A percentile compares a stretch with the other conserved stretches of the same genome.
Evolutionary conservation across 768 basidiomycete species (phyloP).

Genomic region (Gymnopilus dilepis): DNA sequence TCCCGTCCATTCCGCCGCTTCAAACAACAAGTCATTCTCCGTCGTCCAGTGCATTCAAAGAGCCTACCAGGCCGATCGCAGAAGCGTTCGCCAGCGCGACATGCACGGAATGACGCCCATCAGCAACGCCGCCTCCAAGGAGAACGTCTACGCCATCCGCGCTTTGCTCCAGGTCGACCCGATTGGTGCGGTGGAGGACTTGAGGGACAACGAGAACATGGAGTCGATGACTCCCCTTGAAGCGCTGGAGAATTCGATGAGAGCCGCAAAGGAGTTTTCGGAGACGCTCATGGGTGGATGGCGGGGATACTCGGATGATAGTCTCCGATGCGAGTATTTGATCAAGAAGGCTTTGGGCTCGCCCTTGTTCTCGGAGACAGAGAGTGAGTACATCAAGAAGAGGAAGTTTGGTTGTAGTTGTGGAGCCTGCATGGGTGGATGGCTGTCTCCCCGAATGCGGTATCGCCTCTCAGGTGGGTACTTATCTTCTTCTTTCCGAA

Average conservation of each 20-base stretch:
- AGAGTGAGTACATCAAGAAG: constrained; percentile 3
- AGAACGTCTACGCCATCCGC: constrained; percentile 11
- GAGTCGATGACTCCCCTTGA: constrained; percentile 17
- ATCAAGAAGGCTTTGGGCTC: constrained; percentile 8
- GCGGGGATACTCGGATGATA: constrained; percentile 15
- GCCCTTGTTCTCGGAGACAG: not conserved
- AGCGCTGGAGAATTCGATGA: constrained; percentile 11
- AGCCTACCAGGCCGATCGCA: constrained; percentile 2
- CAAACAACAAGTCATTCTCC: not conserved
- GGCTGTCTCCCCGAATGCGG: constrained; percentile 21
- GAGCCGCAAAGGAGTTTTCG: not conserved
- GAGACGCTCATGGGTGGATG: constrained; percentile 6
- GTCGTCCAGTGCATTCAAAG: not conserved
- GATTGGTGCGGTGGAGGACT: constrained; percentile 4
- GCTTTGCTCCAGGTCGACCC: not conserved
- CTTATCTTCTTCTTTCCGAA: too few relatives aligned
- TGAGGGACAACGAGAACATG: constrained; percentile 8
- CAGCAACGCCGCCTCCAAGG: constrained; percentile 9
- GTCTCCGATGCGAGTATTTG: constrained; percentile 8
- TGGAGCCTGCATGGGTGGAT: constrained; percentile 20
- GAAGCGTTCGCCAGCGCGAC: constrained; percentile 5
- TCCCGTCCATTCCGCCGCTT: constrained; percentile 12
- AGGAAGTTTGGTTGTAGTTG: constrained; percentile 25
- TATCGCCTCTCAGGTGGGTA: constrained; percentile 22
- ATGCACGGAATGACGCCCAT: constrained; percentile 11